Conservation (phyloP, 768 basidiomycete species). For the Pisolithus albus region DNA sequence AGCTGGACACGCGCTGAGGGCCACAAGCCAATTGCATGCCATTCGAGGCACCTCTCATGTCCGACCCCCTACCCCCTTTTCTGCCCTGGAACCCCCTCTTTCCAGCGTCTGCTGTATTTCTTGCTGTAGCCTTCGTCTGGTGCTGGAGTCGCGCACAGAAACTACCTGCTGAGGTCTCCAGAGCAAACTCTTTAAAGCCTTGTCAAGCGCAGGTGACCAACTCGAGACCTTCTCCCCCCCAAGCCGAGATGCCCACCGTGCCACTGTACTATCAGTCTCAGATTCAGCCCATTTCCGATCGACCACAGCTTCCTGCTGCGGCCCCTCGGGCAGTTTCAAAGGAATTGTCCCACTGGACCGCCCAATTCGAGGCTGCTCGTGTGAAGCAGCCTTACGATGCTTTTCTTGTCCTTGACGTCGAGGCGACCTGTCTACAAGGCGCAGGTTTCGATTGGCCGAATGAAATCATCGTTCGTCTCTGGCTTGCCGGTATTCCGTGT, state of each 20-base stretch:
- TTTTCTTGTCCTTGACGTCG: constrained; percentile 85
- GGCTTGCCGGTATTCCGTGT: constrained; percentile 1
- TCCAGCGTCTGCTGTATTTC: background rate
- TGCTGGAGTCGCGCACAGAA: constrained; percentile 1
- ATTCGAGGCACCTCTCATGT: constrained; percentile 4
- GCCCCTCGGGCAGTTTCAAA: constrained; percentile 1
- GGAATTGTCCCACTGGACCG: background rate
- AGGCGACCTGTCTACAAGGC: constrained; percentile 71
- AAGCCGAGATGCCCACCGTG: constrained; percentile 15
- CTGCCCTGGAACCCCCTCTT: background rate
- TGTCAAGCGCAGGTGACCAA: background rate
- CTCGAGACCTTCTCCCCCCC: background rate
- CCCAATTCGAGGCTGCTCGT: constrained; percentile 9
- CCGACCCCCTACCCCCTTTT: constrained; percentile 6
- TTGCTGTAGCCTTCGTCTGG: constrained; percentile 7
- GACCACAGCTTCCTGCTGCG: background rate
- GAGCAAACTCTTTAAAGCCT: background rate
- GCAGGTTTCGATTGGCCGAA: constrained; percentile 78
- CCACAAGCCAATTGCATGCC: background rate
- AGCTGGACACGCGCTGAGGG: constrained; percentile 18
- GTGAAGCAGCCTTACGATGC: constrained; percentile 56
- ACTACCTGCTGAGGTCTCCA: background rate
- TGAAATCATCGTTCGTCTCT: constrained; percentile 80
- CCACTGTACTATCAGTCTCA: constrained; percentile 4
- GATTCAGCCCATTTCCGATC: constrained; percentile 4